phyloP scores from a whole-genome alignment of 495 filamentous ascomycete genomes.

The Oidiodendron maius region DNA sequence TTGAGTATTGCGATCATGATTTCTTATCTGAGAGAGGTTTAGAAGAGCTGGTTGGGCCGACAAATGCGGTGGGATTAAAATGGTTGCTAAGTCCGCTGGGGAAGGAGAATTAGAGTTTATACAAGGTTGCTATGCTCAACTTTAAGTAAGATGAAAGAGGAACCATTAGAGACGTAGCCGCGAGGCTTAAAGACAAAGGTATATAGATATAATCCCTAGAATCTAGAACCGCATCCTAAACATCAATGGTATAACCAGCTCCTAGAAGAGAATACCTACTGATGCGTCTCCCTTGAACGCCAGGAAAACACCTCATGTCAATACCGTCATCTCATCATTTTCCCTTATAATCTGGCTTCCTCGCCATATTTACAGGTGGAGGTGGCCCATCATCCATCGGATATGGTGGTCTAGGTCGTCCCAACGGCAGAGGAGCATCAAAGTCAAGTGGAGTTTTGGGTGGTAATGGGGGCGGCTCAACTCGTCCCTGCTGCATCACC shows the following conservation, averaged over 20 bases:
- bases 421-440: conserved; percentile 9
- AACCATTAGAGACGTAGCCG: too few species aligned
- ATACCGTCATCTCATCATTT: background rate
- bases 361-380: conserved; percentile 73
- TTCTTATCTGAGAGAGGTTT: conserved; percentile 44
- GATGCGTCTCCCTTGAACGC: too few species aligned
- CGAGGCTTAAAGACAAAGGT: background rate
- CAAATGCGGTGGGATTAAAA: conserved; percentile 39
- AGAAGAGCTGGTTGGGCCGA: conserved; percentile 37
- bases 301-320: background rate
- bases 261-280: too few species aligned
- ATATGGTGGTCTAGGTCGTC: conserved; percentile 49
- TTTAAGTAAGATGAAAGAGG: background rate
- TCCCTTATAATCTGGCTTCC: conserved; percentile 67
- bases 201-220: background rate
- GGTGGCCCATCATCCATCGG: conserved; percentile 77
- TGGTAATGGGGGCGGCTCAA: conserved; percentile 69
- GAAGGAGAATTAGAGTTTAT: conserved; percentile 3
- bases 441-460: conserved; percentile 87
- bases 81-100: conserved; percentile 40
- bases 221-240: background rate
- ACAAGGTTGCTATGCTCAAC: background rate
- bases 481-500: conserved; percentile 31
- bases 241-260: background rate
- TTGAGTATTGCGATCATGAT: conserved; percentile 59